These are phyloP conservation scores for Sclerotinia glacialis DNA, from an alignment of 2,329 filamentous ascomycete species.

Conservation along the genomic window DNA sequence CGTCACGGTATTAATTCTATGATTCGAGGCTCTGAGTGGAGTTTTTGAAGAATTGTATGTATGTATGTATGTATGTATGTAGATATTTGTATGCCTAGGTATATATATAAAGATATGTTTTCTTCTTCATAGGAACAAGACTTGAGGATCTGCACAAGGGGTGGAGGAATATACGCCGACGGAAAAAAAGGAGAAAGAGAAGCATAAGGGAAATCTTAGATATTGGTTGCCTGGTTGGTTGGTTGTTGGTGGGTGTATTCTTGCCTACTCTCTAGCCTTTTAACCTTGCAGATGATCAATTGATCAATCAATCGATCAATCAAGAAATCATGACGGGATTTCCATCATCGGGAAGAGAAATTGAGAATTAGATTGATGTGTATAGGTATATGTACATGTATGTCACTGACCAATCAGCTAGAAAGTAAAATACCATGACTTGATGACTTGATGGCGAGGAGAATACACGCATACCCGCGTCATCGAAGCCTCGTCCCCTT, in stretches of 20 bases:
- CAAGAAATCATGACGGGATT: background rate
- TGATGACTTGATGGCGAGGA: background rate
- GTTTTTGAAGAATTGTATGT: too few relatives aligned
- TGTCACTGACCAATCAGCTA: too few relatives aligned
- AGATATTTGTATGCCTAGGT: background rate
- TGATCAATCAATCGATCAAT: too few relatives aligned
- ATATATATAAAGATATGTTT: too few relatives aligned
- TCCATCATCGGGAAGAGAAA: background rate
- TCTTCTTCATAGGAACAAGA: background rate
- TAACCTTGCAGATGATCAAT: background rate
- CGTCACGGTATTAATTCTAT: background rate
- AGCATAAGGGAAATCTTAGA: too few relatives aligned
- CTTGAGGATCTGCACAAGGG: slow-evolving; percentile 1
- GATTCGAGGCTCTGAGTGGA: too few relatives aligned
- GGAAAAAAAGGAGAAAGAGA: background rate
- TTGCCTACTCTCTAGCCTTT: too few relatives aligned
- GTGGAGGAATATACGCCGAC: background rate
- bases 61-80: background rate
- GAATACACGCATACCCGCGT: background rate
- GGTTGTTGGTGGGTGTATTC: too few relatives aligned
- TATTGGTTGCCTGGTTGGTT: too few relatives aligned
- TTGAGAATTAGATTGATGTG: too few relatives aligned
- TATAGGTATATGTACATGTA: too few relatives aligned
- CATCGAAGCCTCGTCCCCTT: background rate
- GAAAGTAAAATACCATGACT: background rate